phyloP scores from a whole-genome alignment of 768 basidiomycete species.

The Tremella mesenterica region DNA sequence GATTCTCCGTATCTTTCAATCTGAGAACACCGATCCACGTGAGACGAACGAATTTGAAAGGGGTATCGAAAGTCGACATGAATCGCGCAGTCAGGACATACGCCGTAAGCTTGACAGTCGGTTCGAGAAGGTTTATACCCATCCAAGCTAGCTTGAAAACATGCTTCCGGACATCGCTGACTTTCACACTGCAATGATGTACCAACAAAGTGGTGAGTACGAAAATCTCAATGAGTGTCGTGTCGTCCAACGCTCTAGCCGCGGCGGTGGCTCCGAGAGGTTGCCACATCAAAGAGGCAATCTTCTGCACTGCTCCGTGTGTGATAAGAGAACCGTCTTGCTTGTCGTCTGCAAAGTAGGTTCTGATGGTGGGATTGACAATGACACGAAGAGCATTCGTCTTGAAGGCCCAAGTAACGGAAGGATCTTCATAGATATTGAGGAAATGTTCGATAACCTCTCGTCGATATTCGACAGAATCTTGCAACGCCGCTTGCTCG shows the following conservation, averaged over 20 bases:
- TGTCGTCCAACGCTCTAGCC: constrained; percentile 54
- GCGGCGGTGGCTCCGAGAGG: constrained; percentile 51
- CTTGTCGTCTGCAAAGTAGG: constrained; percentile 59
- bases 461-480: constrained; percentile 59
- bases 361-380: constrained; percentile 74
- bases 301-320: constrained; percentile 57
- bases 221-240: constrained; percentile 80
- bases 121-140: constrained; percentile 72
- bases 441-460: constrained; percentile 77
- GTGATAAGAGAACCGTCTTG: constrained; percentile 57
- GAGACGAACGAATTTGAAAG: constrained; percentile 78
- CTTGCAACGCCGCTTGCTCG: constrained; percentile 66
- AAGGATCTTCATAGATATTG: constrained; percentile 64
- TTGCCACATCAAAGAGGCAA: constrained; percentile 59
- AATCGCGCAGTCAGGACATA: constrained; percentile 85
- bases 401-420: constrained; percentile 65
- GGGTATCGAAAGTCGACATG: constrained; percentile 78
- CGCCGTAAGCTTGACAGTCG: constrained; percentile 83
- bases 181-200: constrained; percentile 68
- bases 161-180: constrained; percentile 76
- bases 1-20: constrained; percentile 68
- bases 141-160: constrained; percentile 91
- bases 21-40: constrained; percentile 86
- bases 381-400: constrained; percentile 58
- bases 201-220: constrained; percentile 82